phyloP scores from a whole-genome alignment of 495 filamentous ascomycete species.

The Acidomyces sp. region DNA sequence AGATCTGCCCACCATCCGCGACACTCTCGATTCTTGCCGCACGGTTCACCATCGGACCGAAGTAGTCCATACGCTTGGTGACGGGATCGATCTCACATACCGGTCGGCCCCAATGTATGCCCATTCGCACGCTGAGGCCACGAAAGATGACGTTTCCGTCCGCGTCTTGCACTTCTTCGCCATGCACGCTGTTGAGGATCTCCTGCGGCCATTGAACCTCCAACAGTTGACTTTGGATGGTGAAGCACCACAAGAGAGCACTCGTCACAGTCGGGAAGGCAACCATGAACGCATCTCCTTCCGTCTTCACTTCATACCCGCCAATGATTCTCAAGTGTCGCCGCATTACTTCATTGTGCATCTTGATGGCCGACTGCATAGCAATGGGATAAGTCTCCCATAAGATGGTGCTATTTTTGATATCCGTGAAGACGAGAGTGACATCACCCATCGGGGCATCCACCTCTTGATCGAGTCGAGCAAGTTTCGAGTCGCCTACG shows the following conservation, averaged over 20 bases:
- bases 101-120: constrained; percentile 85
- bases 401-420: constrained; percentile 94
- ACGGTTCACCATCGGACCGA: constrained; percentile 97
- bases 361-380: constrained; percentile 89
- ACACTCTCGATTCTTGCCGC: constrained; percentile 83
- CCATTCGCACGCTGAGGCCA: constrained; percentile 92
- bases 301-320: constrained; percentile 97
- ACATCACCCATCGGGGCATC: constrained; percentile 80
- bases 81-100: constrained; percentile 93
- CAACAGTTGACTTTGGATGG: constrained; percentile 75
- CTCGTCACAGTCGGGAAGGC: constrained; percentile 91
- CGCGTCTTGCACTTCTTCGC: constrained; percentile 65
- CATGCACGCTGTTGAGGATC: constrained; percentile 73
- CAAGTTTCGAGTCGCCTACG: constrained; percentile 65
- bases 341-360: constrained; percentile 91
- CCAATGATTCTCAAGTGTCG: constrained; percentile 86
- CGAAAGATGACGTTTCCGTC: constrained; percentile 84
- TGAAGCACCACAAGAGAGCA: constrained; percentile 89
- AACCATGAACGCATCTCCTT: constrained; percentile 99
- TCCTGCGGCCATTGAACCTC: constrained; percentile 88
- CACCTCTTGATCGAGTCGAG: constrained; percentile 74
- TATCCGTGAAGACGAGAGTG: constrained; percentile 94
- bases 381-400: constrained; percentile 92
- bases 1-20: constrained; percentile 95
- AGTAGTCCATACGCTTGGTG: constrained; percentile 97